These are phyloP conservation scores for Coemansia sp. DNA, from an alignment of 192 early-diverging fungal species.

Conservation along the genomic window DNA sequence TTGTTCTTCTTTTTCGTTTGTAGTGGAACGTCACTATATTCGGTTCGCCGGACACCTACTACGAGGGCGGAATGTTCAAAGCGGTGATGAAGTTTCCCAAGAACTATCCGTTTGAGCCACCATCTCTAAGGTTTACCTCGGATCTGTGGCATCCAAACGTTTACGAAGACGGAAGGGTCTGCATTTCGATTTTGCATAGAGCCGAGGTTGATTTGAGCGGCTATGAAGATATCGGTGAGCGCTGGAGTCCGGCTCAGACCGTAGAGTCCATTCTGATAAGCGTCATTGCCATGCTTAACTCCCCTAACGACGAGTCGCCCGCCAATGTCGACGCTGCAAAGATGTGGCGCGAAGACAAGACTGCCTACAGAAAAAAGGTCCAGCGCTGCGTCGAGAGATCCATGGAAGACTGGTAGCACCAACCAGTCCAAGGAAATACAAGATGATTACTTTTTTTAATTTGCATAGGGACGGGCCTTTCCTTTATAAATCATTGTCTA, in stretches of 20 bases:
- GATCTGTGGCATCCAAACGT: conserved; percentile 97
- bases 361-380: conserved; percentile 72
- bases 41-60: conserved; percentile 81
- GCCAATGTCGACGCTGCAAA: conserved; percentile 96
- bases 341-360: conserved; percentile 69
- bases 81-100: conserved; percentile 69
- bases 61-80: conserved; percentile 95
- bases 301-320: conserved; percentile 92
- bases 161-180: conserved; percentile 85
- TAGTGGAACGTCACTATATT: conserved; percentile 91
- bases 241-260: conserved; percentile 95
- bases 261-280: conserved; percentile 89
- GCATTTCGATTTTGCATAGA: conserved; percentile 91
- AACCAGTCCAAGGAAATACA: neutral
- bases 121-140: conserved; percentile 77
- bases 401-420: conserved; percentile 16
- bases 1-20: conserved; percentile 10
- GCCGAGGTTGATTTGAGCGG: conserved; percentile 88
- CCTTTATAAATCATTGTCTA: no score
- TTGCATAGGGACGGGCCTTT: no score
- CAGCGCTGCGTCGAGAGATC: conserved; percentile 58
- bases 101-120: conserved; percentile 85
- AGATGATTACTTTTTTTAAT: neutral
- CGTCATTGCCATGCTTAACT: conserved; percentile 87
- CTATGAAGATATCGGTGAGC: conserved; percentile 84